Conservation (phyloP, 1,139 yeast species). For the Wickerhamomyces sp. region DNA sequence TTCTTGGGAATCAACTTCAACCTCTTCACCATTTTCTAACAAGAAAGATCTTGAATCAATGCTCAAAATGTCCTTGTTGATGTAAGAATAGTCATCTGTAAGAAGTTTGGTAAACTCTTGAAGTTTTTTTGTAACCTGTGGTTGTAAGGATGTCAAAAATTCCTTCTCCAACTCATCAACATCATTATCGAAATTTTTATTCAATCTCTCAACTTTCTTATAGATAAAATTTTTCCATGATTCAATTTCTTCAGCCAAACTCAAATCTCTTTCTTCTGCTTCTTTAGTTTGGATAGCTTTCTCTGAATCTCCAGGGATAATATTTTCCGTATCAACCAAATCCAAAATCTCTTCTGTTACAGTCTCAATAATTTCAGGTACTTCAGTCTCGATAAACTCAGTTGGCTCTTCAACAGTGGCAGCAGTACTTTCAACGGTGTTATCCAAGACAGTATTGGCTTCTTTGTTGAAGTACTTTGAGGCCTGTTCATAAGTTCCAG, state of each 20-base stretch:
- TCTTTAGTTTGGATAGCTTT: conserved; percentile 1
- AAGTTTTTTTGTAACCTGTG: conserved; percentile 36
- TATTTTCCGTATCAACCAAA: conserved; percentile 1
- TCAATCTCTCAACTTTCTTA: conserved; percentile 20
- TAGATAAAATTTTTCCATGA: conserved; percentile 23
- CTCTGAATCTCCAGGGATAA: conserved; percentile 2
- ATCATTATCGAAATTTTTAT: conserved; percentile 24
- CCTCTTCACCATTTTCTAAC: conserved; percentile 33
- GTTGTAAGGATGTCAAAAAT: conserved; percentile 32
- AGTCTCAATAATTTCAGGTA: neutral
- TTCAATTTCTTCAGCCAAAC: conserved; percentile 20
- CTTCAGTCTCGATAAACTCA: neutral
- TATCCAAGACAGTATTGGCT: conserved; percentile 3
- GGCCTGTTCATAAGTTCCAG: conserved; percentile 14
- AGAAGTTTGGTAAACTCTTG: conserved; percentile 38
- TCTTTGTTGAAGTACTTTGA: conserved; percentile 4
- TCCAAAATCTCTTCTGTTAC: neutral
- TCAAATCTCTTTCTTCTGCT: conserved; percentile 1
- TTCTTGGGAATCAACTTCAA: conserved; percentile 29
- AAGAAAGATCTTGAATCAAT: conserved; percentile 44
- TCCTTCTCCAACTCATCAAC: conserved; percentile 31
- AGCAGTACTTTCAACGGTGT: conserved; percentile 2
- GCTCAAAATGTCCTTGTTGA: conserved; percentile 41
- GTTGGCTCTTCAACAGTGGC: conserved; percentile 1
- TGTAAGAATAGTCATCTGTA: conserved; percentile 38